phyloP scores from a whole-genome alignment of 1,284 basidiomycete species.

The Pseudozyma sp. region DNA sequence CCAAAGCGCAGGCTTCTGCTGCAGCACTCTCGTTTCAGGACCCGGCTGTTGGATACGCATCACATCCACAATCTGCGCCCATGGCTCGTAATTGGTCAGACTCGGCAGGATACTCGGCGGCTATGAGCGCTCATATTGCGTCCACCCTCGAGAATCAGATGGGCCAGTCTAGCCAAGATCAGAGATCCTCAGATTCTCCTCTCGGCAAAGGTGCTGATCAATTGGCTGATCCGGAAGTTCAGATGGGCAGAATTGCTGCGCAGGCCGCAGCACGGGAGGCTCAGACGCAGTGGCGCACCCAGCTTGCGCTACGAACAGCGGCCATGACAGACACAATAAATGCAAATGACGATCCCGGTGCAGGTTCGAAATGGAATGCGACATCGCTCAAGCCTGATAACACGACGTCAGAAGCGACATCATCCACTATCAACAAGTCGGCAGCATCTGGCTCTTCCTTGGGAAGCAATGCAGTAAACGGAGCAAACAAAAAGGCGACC shows the following conservation, averaged over 20 bases:
- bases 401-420: too few relatives aligned
- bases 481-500: neutral
- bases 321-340: slow-evolving; percentile 14
- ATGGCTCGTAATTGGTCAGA: slow-evolving; percentile 46
- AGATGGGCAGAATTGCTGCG: slow-evolving; percentile 53
- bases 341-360: neutral
- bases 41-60: neutral
- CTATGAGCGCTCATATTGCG: slow-evolving; percentile 52
- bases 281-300: slow-evolving; percentile 51
- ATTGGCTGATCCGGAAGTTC: slow-evolving; percentile 22
- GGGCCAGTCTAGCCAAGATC: slow-evolving; percentile 4
- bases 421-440: too few relatives aligned
- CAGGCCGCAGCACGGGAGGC: slow-evolving; percentile 53
- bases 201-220: too few relatives aligned
- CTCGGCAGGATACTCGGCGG: slow-evolving; percentile 51
- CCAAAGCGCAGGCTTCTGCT: slow-evolving; percentile 44
- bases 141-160: slow-evolving; percentile 34
- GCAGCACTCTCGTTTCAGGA: slow-evolving; percentile 15
- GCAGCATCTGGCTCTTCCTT: neutral
- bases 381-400: too few relatives aligned
- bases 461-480: neutral
- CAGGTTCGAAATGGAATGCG: too few relatives aligned
- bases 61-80: slow-evolving; percentile 17
- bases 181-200: too few relatives aligned
- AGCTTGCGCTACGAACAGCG: slow-evolving; percentile 39